Evolutionary conservation across 768 basidiomycete genomes (phyloP), one percentile per base, ranked within the genome.

Genomic region (Lentinula lateritia): DNA sequence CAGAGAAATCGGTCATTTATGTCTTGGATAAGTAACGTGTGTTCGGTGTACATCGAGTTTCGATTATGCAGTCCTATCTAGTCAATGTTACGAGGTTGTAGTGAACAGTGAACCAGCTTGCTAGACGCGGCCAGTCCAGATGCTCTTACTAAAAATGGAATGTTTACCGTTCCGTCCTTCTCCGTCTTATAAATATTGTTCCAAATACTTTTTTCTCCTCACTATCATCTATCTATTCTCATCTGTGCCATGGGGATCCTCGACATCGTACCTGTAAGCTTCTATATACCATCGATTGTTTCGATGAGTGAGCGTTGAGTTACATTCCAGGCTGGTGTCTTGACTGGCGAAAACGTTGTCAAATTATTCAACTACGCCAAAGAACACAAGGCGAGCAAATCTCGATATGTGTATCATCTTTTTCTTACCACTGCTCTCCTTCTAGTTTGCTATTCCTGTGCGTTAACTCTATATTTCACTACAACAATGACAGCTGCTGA

Each of bases 301-400:
- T 9, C 10, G 18, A 50, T 46, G 34, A 7, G 43, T 4, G 12
- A 28, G 32, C 35, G 35, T 50, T 38, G 39, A 50, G n/a, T 20
- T 20, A 23, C 61, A 46, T 16, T 58, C 48, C 69, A 96, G 95
- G 81, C 93, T 73, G 96, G 96, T 66, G 96, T 99, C 64, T 77
- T 99, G 72, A 95, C 94, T 63, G 96, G 96, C 74, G 91, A 95
- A 67, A 85, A 98, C 73, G 91, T 93, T 68, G 87, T 93, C 76
- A 95, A 95, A 76, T 77, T 99, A 71, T 96, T 98, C 73, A 88
- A 96, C 68, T 97, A 96, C 73, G 96, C 95, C 50, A 90, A 89
- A 69, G 84, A 87, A 68, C 72, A 98, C 74, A 80, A 95, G 81
- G 96, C 93, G 64, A 64, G 82, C 67, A 23, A 23, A 42, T 13